Evolutionary conservation across 441 rosid species (phyloP), one percentile per base, ranked within the genome.

Genomic region (Gossypium trilobum): DNA sequence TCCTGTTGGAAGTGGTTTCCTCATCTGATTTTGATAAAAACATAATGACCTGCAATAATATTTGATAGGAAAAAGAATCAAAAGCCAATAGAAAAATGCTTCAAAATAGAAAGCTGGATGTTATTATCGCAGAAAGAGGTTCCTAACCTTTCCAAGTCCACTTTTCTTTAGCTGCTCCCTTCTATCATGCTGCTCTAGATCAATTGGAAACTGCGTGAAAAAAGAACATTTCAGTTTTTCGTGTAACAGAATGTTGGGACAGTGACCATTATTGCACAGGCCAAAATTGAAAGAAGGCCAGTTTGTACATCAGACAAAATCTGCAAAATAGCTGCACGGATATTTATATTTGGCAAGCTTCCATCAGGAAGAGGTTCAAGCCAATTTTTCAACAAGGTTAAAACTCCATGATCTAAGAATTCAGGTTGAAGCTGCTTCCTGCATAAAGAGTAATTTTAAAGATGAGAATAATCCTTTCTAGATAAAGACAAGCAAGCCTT

Each of bases 301-400:
- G 57, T 23, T 9, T 73, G 51, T 89, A 94, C 99, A 81, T 92
- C 97, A 60, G 89, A 79, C 79, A 94, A 79, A 77, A 92, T 88
- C 82, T 63, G 80, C 82, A 94, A 80, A 79, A 94, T 82, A 67
- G 97, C 96, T 23, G 93, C 97, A 46, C 97, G 96, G 64, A 94
- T 94, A 74, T 94, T 94, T 78, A 88, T 90, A 80, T 88, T 92
- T 8, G 99, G 97, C 75, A 94, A 85, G 75, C 99, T 94, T 79
- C 97, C 95, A 85, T 95, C 97, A 50, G 99, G 99, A 80, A 92
- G 97, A 20, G 97, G 99, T 77, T 95, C 99, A 36, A 95, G 97
- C 97, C 99, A 92, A 75, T 86, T 90, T 88, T 91, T 95, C 75
- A 91, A 73, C 57, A 95, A 82, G 62, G 94, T 85, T 69, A 95